Conservation (phyloP, 371 early-diverging fungal species). For the Catenaria anguillulae region DNA sequence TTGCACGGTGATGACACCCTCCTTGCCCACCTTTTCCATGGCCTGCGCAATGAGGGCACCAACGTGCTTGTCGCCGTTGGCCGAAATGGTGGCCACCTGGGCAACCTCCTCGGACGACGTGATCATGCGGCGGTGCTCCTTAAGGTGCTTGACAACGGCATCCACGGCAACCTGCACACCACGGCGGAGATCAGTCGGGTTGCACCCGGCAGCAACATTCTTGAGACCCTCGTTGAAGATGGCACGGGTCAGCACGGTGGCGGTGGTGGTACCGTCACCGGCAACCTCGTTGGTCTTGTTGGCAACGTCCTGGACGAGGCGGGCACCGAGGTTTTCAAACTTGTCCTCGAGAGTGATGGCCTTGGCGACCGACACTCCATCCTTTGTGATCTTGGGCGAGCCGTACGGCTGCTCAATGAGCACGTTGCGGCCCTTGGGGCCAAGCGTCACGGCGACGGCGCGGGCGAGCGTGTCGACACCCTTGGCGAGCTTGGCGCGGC, state of each 20-base stretch:
- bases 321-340: constrained; percentile 95
- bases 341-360: constrained; percentile 86
- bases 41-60: constrained; percentile 91
- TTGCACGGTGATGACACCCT: constrained; percentile 97
- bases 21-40: constrained; percentile 98
- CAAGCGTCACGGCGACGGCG: constrained; percentile 94
- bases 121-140: constrained; percentile 71
- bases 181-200: constrained; percentile 93
- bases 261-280: constrained; percentile 98
- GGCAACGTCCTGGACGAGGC: constrained; percentile 95
- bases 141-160: constrained; percentile 68
- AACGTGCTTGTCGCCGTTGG: constrained; percentile 93
- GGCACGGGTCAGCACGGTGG: constrained; percentile 93
- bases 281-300: constrained; percentile 97
- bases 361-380: constrained; percentile 97
- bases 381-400: constrained; percentile 97
- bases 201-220: constrained; percentile 96
- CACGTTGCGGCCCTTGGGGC: constrained; percentile 96
- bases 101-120: constrained; percentile 90
- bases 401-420: constrained; percentile 95
- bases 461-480: constrained; percentile 93
- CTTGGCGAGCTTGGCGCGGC: constrained; percentile 72
- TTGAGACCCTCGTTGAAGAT: constrained; percentile 97
- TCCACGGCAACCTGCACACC: constrained; percentile 91
- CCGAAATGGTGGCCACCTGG: constrained; percentile 95